phyloP scores from a whole-genome alignment of 495 filamentous ascomycete genomes.

The Melanomma pulvis-pyrius region DNA sequence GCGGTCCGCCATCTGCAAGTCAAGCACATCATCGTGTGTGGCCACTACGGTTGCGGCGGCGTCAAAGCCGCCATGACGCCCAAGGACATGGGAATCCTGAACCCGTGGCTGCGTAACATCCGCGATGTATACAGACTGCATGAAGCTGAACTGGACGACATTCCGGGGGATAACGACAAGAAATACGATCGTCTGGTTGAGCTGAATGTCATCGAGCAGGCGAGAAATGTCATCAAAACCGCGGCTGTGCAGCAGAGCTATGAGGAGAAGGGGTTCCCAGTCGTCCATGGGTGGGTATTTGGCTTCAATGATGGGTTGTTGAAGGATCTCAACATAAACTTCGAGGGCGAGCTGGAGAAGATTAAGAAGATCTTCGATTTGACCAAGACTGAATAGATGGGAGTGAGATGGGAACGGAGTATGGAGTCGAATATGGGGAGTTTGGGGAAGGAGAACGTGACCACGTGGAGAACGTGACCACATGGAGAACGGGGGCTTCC shows the following conservation, averaged over 20 bases:
- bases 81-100: slow-evolving; percentile 61
- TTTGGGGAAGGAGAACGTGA: too few species aligned
- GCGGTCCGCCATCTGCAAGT: slow-evolving; percentile 61
- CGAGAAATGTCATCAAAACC: slow-evolving; percentile 62
- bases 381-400: neutral
- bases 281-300: slow-evolving; percentile 63
- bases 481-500: too few species aligned
- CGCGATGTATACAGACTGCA: slow-evolving; percentile 62
- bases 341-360: slow-evolving; percentile 46
- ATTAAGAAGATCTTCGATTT: slow-evolving; percentile 59
- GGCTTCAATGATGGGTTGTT: slow-evolving; percentile 56
- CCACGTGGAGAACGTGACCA: too few species aligned
- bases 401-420: too few species aligned
- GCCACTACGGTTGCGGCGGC: slow-evolving; percentile 66
- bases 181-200: slow-evolving; percentile 62
- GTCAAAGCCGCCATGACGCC: slow-evolving; percentile 64
- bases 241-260: slow-evolving; percentile 59
- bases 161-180: slow-evolving; percentile 46
- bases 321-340: slow-evolving; percentile 53
- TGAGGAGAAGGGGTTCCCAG: slow-evolving; percentile 54
- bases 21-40: slow-evolving; percentile 67
- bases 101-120: slow-evolving; percentile 65
- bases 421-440: too few species aligned
- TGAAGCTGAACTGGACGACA: slow-evolving; percentile 58
- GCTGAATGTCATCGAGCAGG: slow-evolving; percentile 62